These are phyloP conservation scores for Schizopora paradoxa DNA, from an alignment of 1,284 basidiomycete species.

Conservation along the genomic window DNA sequence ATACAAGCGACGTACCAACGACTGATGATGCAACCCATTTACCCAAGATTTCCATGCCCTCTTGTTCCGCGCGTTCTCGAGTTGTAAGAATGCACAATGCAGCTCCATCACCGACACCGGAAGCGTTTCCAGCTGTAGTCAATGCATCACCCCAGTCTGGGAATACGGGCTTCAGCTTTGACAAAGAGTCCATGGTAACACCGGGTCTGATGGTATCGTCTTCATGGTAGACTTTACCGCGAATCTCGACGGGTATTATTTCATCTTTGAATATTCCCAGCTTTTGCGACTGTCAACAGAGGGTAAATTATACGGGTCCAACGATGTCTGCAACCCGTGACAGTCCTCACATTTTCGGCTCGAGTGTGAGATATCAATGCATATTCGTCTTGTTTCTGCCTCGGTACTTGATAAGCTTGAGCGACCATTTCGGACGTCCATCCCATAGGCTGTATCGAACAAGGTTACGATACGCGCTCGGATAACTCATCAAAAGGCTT, in stretches of 20 bases:
- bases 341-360: constrained; percentile 52
- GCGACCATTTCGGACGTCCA: constrained; percentile 85
- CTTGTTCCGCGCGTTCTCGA: constrained; percentile 75
- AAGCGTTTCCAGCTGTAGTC: constrained; percentile 87
- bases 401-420: constrained; percentile 65
- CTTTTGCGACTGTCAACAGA: constrained; percentile 45
- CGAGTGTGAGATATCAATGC: constrained; percentile 79
- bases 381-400: constrained; percentile 76
- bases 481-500: not conserved
- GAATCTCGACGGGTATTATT: constrained; percentile 70
- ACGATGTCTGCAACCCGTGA: constrained; percentile 11
- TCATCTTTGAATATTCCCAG: constrained; percentile 72
- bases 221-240: constrained; percentile 50
- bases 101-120: constrained; percentile 93
- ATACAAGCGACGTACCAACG: constrained; percentile 52
- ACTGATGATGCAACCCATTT: constrained; percentile 84
- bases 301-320: not conserved
- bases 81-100: constrained; percentile 87
- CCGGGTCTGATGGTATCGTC: constrained; percentile 81
- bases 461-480: not conserved
- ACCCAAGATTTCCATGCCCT: constrained; percentile 82
- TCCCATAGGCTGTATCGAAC: constrained; percentile 60
- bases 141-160: constrained; percentile 71
- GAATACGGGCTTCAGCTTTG: constrained; percentile 68
- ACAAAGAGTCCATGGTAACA: constrained; percentile 65